These are phyloP conservation scores for Fusarium austroafricanum DNA, from an alignment of 2,329 filamentous ascomycete species.

Conservation along the genomic window DNA sequence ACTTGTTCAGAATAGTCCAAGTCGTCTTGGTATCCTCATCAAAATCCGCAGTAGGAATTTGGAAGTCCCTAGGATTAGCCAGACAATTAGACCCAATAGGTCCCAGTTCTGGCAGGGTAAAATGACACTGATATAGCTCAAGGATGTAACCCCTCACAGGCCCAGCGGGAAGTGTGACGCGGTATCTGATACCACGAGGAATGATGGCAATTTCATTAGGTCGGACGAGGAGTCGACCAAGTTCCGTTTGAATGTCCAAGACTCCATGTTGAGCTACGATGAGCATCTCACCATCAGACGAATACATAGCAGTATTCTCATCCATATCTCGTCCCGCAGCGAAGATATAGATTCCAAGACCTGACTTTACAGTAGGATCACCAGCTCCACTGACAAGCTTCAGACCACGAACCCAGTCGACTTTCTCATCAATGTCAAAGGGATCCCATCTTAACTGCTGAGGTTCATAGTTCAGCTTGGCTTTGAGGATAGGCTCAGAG, in stretches of 20 bases:
- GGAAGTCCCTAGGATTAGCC: slow-evolving; percentile 80
- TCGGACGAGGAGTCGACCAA: slow-evolving; percentile 78
- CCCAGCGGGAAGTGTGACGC: slow-evolving; percentile 70
- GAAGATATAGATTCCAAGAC: slow-evolving; percentile 85
- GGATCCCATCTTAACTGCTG: slow-evolving; percentile 87
- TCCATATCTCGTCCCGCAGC: slow-evolving; percentile 82
- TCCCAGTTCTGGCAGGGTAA: slow-evolving; percentile 75
- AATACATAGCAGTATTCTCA: slow-evolving; percentile 79
- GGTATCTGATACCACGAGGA: slow-evolving; percentile 78
- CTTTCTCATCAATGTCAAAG: slow-evolving; percentile 75
- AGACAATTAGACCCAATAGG: slow-evolving; percentile 79
- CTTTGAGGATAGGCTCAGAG: slow-evolving; percentile 6
- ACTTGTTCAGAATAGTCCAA: slow-evolving; percentile 70
- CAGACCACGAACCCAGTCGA: slow-evolving; percentile 67
- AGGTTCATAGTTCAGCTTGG: slow-evolving; percentile 59
- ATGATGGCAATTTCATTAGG: slow-evolving; percentile 82
- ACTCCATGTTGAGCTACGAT: slow-evolving; percentile 80
- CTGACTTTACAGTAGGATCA: slow-evolving; percentile 80
- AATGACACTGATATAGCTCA: slow-evolving; percentile 79
- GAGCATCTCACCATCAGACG: slow-evolving; percentile 82
- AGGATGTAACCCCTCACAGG: slow-evolving; percentile 78
- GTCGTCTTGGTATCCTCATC: slow-evolving; percentile 66
- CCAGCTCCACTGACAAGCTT: slow-evolving; percentile 82
- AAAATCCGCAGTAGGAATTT: slow-evolving; percentile 75
- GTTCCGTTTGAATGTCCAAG: slow-evolving; percentile 80